Conservation (phyloP, 345 rosid genomes). For the Salix suchowensis region DNA sequence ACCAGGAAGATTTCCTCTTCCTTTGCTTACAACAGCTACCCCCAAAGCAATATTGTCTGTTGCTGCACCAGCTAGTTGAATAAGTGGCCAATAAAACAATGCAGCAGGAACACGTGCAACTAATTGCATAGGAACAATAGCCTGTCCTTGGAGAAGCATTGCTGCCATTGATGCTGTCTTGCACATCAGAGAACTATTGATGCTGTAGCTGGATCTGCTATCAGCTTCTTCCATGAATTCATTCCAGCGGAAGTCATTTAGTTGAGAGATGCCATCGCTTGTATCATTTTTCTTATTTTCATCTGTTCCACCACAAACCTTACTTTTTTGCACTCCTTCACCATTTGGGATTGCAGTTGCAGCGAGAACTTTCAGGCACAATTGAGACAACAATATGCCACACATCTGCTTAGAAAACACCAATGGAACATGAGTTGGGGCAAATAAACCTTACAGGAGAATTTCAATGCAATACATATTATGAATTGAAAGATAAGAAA, state of each 20-base stretch:
- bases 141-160: slow-evolving; percentile 80
- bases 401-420: slow-evolving; percentile 73
- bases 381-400: slow-evolving; percentile 90
- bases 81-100: slow-evolving; percentile 93
- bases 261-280: slow-evolving; percentile 36
- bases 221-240: slow-evolving; percentile 46
- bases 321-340: slow-evolving; percentile 37
- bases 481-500: background rate
- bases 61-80: slow-evolving; percentile 96
- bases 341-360: slow-evolving; percentile 35
- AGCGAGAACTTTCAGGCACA: slow-evolving; percentile 84
- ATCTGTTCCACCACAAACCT: slow-evolving; percentile 32
- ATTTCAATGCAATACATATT: background rate
- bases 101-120: slow-evolving; percentile 91
- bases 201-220: slow-evolving; percentile 38
- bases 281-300: slow-evolving; percentile 39
- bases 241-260: slow-evolving; percentile 28
- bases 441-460: background rate
- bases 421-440: slow-evolving; percentile 17
- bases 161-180: slow-evolving; percentile 96
- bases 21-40: slow-evolving; percentile 98
- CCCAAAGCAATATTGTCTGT: slow-evolving; percentile 89
- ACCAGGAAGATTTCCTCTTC: slow-evolving; percentile 96
- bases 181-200: slow-evolving; percentile 34
- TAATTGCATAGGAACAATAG: slow-evolving; percentile 88